Conservation (phyloP, 257 asterid genomes). For the Galeopsis tetrahit region DNA sequence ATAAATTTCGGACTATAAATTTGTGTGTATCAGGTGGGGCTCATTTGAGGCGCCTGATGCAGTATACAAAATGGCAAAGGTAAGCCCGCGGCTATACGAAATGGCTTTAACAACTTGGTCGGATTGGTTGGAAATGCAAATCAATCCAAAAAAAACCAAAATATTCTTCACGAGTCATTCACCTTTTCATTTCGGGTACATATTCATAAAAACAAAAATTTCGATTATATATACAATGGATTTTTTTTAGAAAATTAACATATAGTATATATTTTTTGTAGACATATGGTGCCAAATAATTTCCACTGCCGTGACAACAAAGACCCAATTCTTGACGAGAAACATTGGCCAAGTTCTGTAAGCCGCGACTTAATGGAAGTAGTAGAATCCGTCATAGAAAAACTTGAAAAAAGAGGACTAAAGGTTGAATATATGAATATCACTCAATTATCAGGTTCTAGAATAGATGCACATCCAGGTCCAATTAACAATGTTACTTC, state of each 20-base stretch:
- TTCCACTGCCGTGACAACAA: not conserved
- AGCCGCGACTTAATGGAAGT: not conserved
- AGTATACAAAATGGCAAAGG: constrained; percentile 41
- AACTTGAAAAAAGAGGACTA: not conserved
- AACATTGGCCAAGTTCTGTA: not conserved
- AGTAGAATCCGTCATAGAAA: not conserved
- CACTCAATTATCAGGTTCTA: not conserved
- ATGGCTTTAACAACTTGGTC: constrained; percentile 69
- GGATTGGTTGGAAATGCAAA: constrained; percentile 57
- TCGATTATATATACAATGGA: not conserved
- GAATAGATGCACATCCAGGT: not conserved
- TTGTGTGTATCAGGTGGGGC: constrained; percentile 53
- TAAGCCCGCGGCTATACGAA: constrained; percentile 51
- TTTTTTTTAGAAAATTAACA: too few species aligned
- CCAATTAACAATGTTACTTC: too few species aligned
- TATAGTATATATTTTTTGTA: not conserved
- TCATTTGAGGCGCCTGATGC: constrained; percentile 48
- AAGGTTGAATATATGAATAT: not conserved
- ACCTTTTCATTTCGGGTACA: constrained; percentile 40
- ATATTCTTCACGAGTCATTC: constrained; percentile 65
- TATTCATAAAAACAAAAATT: not conserved
- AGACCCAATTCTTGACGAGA: not conserved
- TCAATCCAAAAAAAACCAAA: constrained; percentile 55
- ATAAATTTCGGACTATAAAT: too few species aligned
- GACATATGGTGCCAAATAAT: not conserved